phyloP scores from a whole-genome alignment of 1,284 basidiomycete genomes.

The Cryptococcus hybrid region DNA sequence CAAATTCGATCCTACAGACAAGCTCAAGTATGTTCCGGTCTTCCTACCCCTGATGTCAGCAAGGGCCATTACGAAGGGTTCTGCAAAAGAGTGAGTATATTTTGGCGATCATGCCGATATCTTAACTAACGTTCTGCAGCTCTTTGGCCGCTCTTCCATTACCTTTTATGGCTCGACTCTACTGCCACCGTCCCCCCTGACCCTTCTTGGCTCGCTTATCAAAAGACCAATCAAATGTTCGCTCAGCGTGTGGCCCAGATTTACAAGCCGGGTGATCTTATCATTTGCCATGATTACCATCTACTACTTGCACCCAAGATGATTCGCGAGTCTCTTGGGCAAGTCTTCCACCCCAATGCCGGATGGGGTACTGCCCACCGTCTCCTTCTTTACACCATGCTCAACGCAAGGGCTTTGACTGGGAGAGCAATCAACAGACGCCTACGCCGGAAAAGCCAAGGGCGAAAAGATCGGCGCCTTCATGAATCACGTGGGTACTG shows the following conservation, averaged over 20 bases:
- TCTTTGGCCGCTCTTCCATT: conserved; percentile 98
- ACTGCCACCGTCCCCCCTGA: conserved; percentile 60
- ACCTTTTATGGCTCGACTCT: conserved; percentile 94
- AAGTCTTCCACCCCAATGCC: conserved; percentile 52
- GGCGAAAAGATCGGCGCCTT: conserved; percentile 23
- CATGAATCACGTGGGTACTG: conserved; percentile 28
- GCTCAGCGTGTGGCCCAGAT: conserved; percentile 71
- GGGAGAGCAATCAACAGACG: conserved; percentile 22
- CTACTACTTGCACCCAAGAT: conserved; percentile 85
- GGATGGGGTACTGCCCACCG: conserved; percentile 23
- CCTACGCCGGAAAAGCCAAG: conserved; percentile 10
- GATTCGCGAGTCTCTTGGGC: conserved; percentile 72
- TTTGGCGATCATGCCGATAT: background rate
- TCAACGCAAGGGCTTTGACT: conserved; percentile 32
- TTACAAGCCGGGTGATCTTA: conserved; percentile 83
- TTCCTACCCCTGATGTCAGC: conserved; percentile 86
- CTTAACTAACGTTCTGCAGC: conserved; percentile 54
- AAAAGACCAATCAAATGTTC: conserved; percentile 81
- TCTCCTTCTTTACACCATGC: conserved; percentile 25
- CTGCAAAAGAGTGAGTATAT: conserved; percentile 86
- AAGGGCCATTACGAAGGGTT: conserved; percentile 96
- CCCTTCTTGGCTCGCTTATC: conserved; percentile 77
- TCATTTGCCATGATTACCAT: conserved; percentile 92
- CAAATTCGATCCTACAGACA: conserved; percentile 52
- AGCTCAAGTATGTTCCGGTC: conserved; percentile 77